Evolutionary conservation across 163 green algal species (phyloP).

Genomic region (Volvox carteri): DNA sequence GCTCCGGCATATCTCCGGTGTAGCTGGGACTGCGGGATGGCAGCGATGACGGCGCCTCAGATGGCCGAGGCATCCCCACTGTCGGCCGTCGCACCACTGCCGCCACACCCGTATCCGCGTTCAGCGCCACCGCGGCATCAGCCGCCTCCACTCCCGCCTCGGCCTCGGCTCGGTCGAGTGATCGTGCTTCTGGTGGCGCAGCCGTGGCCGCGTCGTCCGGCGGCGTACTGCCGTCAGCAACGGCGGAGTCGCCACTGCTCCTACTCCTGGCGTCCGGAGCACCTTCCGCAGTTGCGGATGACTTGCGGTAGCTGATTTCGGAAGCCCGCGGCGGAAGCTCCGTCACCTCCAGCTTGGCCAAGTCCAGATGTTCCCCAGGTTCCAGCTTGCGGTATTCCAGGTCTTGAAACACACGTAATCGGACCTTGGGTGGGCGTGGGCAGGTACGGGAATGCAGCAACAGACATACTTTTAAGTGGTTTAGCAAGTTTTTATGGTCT

Average conservation of each 20-base stretch:
- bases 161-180: too few relatives aligned
- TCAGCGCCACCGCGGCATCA: not conserved
- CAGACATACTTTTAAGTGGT: too few relatives aligned
- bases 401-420: slow-evolving; percentile 57
- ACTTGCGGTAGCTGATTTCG: not conserved
- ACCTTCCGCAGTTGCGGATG: not conserved
- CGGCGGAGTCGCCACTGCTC: not conserved
- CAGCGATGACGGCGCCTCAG: not conserved
- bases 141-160: not conserved
- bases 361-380: not conserved
- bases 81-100: not conserved
- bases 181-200: too few relatives aligned
- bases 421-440: not conserved
- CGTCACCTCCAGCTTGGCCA: slow-evolving; percentile 2
- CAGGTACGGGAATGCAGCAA: not conserved
- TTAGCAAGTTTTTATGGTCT: too few relatives aligned
- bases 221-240: not conserved
- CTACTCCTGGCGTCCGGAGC: not conserved
- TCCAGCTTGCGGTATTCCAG: slow-evolving; percentile 47
- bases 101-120: not conserved
- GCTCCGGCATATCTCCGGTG: not conserved
- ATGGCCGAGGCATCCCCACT: not conserved
- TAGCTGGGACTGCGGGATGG: not conserved
- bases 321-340: not conserved
- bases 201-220: not conserved